A percentile compares a stretch with the other conserved stretches of the same genome.
Conservation (phyloP, 768 basidiomycete genomes). For the Psilocybe azurescens region DNA sequence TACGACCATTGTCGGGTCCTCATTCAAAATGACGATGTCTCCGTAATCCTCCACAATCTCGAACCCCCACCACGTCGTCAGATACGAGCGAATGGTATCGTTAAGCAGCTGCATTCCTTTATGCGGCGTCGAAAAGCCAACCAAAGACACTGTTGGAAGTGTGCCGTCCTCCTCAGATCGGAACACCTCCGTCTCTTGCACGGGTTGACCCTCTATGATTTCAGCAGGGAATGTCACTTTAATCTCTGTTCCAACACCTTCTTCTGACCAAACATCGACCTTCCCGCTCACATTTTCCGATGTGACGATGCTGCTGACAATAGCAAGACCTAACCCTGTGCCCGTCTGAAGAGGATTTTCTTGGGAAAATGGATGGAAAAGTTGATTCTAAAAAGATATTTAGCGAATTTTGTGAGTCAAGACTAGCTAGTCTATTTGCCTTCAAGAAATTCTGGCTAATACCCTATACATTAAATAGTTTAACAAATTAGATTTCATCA, state of each 20-base stretch:
- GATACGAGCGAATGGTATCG: conserved; percentile 66
- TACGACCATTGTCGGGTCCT: conserved; percentile 65
- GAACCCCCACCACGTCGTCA: conserved; percentile 82
- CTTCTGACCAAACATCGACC: conserved; percentile 93
- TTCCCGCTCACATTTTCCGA: conserved; percentile 89
- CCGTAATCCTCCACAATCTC: conserved; percentile 51
- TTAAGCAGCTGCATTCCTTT: conserved; percentile 72
- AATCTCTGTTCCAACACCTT: conserved; percentile 90
- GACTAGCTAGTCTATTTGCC: conserved; percentile 40
- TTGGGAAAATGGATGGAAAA: conserved; percentile 97
- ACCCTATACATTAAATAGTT: conserved; percentile 49
- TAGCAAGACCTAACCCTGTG: conserved; percentile 92
- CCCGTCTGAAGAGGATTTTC: conserved; percentile 94
- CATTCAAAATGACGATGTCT: conserved; percentile 83
- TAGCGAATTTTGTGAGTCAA: neutral
- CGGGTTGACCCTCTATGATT: conserved; percentile 39
- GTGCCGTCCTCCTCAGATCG: conserved; percentile 41
- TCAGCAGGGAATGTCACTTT: conserved; percentile 85
- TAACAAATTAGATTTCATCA: neutral
- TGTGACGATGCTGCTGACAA: conserved; percentile 90
- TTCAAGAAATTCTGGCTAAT: conserved; percentile 94
- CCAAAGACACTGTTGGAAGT: conserved; percentile 64
- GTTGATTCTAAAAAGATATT: conserved; percentile 65
- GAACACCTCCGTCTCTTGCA: conserved; percentile 51
- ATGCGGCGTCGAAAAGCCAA: conserved; percentile 71